Conservation (phyloP, 2,329 filamentous ascomycete genomes). For the Karstenula rhodostoma region DNA sequence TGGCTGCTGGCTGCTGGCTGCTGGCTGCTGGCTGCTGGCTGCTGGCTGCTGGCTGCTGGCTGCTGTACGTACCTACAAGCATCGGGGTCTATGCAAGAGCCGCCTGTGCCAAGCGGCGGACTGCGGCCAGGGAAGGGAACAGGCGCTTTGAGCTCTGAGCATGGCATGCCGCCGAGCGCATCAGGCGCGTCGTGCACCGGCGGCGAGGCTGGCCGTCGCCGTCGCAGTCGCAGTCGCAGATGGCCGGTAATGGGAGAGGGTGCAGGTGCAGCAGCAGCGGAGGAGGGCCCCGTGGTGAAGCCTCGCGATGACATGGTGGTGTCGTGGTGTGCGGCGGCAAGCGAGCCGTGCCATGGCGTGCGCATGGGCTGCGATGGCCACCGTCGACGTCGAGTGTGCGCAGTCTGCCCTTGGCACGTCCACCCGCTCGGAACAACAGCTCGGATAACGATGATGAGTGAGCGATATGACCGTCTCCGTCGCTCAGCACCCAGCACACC, state of each 20-base stretch:
- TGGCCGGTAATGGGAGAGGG: not conserved
- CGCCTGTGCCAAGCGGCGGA: conserved; percentile 7
- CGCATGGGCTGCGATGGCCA: not conserved
- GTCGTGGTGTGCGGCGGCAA: conserved; percentile 1
- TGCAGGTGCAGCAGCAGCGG: not conserved
- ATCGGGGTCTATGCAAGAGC: conserved; percentile 11
- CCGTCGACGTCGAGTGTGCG: not conserved
- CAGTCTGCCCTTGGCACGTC: not conserved
- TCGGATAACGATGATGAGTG: conserved; percentile 8
- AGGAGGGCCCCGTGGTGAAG: not conserved
- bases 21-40: no score
- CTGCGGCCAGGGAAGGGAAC: not conserved
- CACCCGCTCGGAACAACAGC: not conserved
- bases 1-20: no score
- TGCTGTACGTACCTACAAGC: not conserved
- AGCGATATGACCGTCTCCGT: conserved; percentile 12
- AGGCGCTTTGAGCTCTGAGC: no score
- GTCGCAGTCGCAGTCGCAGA: no score
- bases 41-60: no score
- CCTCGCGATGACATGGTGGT: conserved; percentile 4
- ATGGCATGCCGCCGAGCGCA: not conserved
- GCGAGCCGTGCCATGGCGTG: conserved; percentile 9
- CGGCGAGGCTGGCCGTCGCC: not conserved
- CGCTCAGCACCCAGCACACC: not conserved
- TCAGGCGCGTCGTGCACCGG: conserved; percentile 1